Evolutionary conservation across 768 basidiomycete species (phyloP).

Genomic region (Phanerochaete carnosa): DNA sequence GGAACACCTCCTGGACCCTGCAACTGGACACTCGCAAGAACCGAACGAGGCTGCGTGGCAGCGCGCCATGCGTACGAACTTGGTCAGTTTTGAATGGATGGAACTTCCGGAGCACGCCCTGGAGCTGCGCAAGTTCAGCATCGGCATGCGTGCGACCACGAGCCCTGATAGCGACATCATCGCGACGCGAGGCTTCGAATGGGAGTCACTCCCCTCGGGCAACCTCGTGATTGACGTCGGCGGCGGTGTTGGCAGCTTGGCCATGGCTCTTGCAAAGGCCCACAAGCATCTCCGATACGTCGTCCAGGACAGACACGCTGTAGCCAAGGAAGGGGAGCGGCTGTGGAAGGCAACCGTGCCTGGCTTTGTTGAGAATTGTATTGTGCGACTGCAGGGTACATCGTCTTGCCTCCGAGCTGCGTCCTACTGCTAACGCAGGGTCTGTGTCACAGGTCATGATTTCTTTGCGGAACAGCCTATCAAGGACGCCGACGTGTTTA

Average conservation of each 20-base stretch:
- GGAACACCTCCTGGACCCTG: constrained; percentile 20
- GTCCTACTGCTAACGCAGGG: background rate
- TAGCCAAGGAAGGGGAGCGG: constrained; percentile 22
- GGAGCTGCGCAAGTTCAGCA: constrained; percentile 1
- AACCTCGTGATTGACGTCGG: constrained; percentile 31
- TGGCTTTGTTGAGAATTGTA: background rate
- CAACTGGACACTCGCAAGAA: constrained; percentile 17
- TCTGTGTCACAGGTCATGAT: constrained; percentile 23
- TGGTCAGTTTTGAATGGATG: constrained; percentile 8
- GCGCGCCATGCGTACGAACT: constrained; percentile 11
- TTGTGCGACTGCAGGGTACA: constrained; percentile 4
- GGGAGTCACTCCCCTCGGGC: constrained; percentile 17
- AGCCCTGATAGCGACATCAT: background rate
- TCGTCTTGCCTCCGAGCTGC: background rate
- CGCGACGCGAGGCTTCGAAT: constrained; percentile 21
- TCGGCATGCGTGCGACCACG: constrained; percentile 3
- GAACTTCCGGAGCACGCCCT: constrained; percentile 10
- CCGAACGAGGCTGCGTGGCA: constrained; percentile 12
- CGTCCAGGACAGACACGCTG: constrained; percentile 28
- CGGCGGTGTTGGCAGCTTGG: constrained; percentile 25
- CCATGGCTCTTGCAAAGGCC: constrained; percentile 19
- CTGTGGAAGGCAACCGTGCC: background rate
- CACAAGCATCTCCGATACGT: constrained; percentile 24
- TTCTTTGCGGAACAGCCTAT: constrained; percentile 37
- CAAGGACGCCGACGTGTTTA: constrained; percentile 33